Percentiles rank a stretch among this genome's conserved stretches.
These are phyloP conservation scores for Sisymbrium altissimum DNA, from an alignment of 345 rosid genomes.

Conservation along the genomic window DNA sequence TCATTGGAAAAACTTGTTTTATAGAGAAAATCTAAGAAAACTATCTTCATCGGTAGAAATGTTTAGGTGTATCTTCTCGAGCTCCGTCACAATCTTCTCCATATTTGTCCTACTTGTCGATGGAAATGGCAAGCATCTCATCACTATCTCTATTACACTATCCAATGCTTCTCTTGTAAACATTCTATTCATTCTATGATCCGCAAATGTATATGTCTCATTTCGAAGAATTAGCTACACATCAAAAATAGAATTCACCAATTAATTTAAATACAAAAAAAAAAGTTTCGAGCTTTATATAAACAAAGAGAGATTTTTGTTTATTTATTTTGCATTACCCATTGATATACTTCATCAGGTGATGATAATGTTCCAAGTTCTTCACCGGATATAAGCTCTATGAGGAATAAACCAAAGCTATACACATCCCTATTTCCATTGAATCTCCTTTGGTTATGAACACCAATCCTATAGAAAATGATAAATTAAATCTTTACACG, in stretches of 20 bases:
- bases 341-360: conserved; percentile 34
- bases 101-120: conserved; percentile 43
- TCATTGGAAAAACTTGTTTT: too few species aligned
- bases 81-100: conserved; percentile 46
- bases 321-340: conserved; percentile 36
- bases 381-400: conserved; percentile 61
- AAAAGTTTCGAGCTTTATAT: not conserved
- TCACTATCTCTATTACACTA: conserved; percentile 39
- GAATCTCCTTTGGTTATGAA: not conserved
- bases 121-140: conserved; percentile 46
- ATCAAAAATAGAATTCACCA: not conserved
- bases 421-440: conserved; percentile 44
- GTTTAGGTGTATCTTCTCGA: conserved; percentile 49
- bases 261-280: not conserved
- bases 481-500: not conserved
- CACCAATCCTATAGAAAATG: not conserved
- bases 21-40: conserved; percentile 39
- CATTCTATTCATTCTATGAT: conserved; percentile 43
- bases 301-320: too few species aligned
- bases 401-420: conserved; percentile 59
- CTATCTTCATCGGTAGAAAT: conserved; percentile 47
- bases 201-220: conserved; percentile 47
- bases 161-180: conserved; percentile 50
- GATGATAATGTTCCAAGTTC: conserved; percentile 28
- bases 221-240: conserved; percentile 44